Percentiles rank a stretch among this genome's conserved stretches.
These are phyloP conservation scores for Cytospora chrysosperma DNA, from an alignment of 2,329 filamentous ascomycete genomes.

Conservation along the genomic window DNA sequence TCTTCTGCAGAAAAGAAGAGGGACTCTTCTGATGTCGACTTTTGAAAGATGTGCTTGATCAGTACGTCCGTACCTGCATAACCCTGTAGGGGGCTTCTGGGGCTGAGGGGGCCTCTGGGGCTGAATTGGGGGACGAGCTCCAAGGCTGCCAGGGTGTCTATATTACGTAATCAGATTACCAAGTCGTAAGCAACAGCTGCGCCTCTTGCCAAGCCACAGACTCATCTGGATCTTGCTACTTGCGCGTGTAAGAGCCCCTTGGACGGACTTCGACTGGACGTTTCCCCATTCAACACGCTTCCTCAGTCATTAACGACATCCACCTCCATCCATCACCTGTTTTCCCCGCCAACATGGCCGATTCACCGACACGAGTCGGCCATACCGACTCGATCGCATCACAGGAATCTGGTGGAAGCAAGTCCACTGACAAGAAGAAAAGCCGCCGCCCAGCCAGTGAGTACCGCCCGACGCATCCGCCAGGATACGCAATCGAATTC, in stretches of 20 bases:
- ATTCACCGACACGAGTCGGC: conserved; percentile 44
- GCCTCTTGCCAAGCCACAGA: conserved; percentile 14
- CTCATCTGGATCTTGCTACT: conserved; percentile 4
- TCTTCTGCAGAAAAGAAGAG: background rate
- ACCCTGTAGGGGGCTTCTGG: too few species aligned
- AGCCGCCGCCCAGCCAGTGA: conserved; percentile 87
- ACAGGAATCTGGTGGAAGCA: conserved; percentile 50
- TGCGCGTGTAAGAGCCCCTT: conserved; percentile 5
- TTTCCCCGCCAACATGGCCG: conserved; percentile 42
- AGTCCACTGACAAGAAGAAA: conserved; percentile 75
- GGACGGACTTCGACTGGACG: background rate
- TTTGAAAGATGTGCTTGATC: background rate
- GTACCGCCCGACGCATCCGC: conserved; percentile 32
- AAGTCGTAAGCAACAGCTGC: background rate
- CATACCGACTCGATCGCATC: conserved; percentile 55
- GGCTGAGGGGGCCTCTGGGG: background rate
- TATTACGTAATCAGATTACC: background rate
- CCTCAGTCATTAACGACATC: conserved; percentile 2
- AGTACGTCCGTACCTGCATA: background rate
- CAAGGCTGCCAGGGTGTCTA: background rate
- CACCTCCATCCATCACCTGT: conserved; percentile 9
- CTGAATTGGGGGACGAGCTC: background rate
- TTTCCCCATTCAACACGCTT: conserved; percentile 20
- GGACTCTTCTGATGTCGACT: background rate
- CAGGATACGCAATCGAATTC: background rate